phyloP scores from a whole-genome alignment of 73 alveolate genomes.

The Effrenium voratum region DNA sequence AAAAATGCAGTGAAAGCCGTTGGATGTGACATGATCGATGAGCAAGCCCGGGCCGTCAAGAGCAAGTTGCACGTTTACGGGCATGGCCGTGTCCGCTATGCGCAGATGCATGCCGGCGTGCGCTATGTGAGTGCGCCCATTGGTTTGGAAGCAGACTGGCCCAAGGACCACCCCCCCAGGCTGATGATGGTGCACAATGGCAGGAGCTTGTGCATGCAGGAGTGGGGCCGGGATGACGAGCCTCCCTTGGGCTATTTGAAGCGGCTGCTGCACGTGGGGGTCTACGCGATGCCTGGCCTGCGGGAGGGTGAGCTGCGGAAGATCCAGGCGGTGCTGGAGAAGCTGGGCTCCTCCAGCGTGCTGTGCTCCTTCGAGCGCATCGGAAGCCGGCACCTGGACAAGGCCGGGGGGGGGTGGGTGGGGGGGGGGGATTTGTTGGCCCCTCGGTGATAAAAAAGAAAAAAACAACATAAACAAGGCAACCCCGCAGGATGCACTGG shows the following conservation, averaged over 20 bases:
- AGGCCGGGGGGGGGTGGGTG: no score
- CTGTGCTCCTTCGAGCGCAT: slow-evolving; percentile 56
- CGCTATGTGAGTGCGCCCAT: slow-evolving; percentile 82
- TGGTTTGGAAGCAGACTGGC: slow-evolving; percentile 67
- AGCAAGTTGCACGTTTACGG: slow-evolving; percentile 89
- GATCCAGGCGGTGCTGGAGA: neutral
- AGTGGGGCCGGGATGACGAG: slow-evolving; percentile 87
- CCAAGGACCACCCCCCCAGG: slow-evolving; percentile 78
- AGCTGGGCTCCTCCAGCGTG: slow-evolving; percentile 7
- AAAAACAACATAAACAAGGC: neutral
- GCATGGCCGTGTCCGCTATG: slow-evolving; percentile 59
- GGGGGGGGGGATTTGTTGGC: no score
- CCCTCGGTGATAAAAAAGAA: no score
- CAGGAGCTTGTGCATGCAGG: slow-evolving; percentile 67
- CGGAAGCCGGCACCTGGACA: slow-evolving; percentile 58
- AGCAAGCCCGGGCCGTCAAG: slow-evolving; percentile 72
- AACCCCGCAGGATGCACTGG: slow-evolving; percentile 12
- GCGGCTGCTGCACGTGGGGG: slow-evolving; percentile 55
- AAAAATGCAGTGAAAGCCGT: slow-evolving; percentile 56
- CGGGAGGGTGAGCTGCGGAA: slow-evolving; percentile 67
- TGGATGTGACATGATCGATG: slow-evolving; percentile 87
- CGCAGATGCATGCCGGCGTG: slow-evolving; percentile 72
- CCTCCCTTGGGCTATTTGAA: slow-evolving; percentile 72
- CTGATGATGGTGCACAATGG: slow-evolving; percentile 88
- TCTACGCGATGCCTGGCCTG: slow-evolving; percentile 45